Conservation (phyloP, 2,329 filamentous ascomycete species). For the Aspergillus viridinutans region DNA sequence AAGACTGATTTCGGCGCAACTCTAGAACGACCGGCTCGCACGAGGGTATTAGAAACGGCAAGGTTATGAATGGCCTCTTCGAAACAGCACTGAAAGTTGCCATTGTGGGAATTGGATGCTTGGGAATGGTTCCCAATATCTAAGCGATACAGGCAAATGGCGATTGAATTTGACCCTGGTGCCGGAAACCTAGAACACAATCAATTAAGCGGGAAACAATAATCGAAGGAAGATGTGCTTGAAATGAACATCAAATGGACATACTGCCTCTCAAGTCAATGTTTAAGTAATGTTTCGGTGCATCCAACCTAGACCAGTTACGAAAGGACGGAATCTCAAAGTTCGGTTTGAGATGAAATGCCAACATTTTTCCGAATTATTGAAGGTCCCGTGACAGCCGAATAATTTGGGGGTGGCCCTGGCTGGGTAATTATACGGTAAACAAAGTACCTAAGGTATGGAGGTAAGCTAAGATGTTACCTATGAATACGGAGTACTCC, state of each 20-base stretch:
- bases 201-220: background rate
- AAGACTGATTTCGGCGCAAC: slow-evolving; percentile 45
- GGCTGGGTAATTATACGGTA: background rate
- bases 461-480: too few species aligned
- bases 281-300: background rate
- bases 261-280: background rate
- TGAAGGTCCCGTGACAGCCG: background rate
- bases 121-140: background rate
- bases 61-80: slow-evolving; percentile 31
- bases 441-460: background rate
- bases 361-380: background rate
- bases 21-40: slow-evolving; percentile 29
- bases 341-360: background rate
- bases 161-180: background rate
- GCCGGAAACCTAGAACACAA: background rate
- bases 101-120: slow-evolving; percentile 15
- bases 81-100: slow-evolving; percentile 25
- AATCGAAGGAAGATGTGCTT: background rate
- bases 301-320: background rate
- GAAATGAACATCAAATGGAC: background rate
- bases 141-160: background rate
- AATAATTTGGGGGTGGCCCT: background rate
- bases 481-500: too few species aligned
- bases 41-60: slow-evolving; percentile 40
- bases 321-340: background rate